Conservation (phyloP, 2,329 filamentous ascomycete genomes). For the Pseudogymnoascus sp. region DNA sequence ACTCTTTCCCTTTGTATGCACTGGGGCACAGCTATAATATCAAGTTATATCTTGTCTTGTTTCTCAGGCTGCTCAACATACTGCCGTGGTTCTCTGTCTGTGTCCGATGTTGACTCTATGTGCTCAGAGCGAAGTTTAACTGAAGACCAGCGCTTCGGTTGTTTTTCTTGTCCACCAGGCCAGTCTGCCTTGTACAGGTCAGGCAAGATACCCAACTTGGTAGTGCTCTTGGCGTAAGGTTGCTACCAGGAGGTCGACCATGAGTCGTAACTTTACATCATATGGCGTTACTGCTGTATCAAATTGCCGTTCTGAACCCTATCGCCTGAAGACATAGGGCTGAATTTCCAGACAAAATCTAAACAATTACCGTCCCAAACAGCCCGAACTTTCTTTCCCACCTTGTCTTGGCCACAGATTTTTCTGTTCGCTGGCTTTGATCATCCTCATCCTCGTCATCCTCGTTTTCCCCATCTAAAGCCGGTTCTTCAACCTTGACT, state of each 20-base stretch:
- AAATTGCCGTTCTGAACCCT: not conserved
- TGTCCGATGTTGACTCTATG: not conserved
- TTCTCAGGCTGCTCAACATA: not conserved
- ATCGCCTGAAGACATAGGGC: not conserved
- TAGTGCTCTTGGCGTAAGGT: not conserved
- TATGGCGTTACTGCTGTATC: not conserved
- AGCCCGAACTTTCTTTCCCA: constrained; percentile 60
- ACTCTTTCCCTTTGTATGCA: not conserved
- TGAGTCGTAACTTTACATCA: not conserved
- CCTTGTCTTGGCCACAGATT: constrained; percentile 39
- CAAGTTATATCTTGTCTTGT: not conserved
- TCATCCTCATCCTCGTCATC: not conserved
- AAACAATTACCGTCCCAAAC: constrained; percentile 56
- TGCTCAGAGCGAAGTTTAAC: not conserved
- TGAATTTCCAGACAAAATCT: not conserved
- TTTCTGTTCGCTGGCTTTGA: constrained; percentile 28
- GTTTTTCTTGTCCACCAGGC: not conserved
- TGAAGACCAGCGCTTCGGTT: not conserved
- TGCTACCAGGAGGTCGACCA: not conserved
- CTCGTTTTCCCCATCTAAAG: not conserved
- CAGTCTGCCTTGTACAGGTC: not conserved
- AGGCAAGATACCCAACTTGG: not conserved
- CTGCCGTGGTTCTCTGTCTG: not conserved
- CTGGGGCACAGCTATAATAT: not conserved
- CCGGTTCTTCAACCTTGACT: constrained; percentile 32